Percentiles rank a stretch among this genome's conserved stretches.
These are phyloP conservation scores for Bipolaris victoriae DNA, from an alignment of 2,329 filamentous ascomycete species.

Conservation along the genomic window DNA sequence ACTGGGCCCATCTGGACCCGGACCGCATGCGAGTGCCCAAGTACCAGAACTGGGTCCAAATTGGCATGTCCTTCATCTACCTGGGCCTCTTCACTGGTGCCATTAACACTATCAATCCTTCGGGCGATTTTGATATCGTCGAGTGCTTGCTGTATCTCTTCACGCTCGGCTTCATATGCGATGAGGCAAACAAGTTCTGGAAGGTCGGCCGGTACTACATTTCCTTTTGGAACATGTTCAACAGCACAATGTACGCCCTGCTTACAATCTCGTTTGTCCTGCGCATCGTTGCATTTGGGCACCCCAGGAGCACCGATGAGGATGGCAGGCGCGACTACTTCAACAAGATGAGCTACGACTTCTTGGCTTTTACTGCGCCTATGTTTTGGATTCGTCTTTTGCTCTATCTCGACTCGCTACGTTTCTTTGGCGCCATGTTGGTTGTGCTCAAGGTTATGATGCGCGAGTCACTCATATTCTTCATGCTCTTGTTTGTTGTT, in stretches of 20 bases:
- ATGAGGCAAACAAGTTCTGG: conserved; percentile 87
- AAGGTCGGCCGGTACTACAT: conserved; percentile 92
- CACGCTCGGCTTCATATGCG: conserved; percentile 86
- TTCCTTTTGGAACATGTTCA: conserved; percentile 97
- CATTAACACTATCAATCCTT: conserved; percentile 91
- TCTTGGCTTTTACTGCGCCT: conserved; percentile 88
- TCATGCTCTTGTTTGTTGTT: conserved; percentile 84
- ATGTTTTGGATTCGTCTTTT: conserved; percentile 97
- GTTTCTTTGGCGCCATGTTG: conserved; percentile 98
- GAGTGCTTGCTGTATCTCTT: conserved; percentile 89
- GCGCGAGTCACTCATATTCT: conserved; percentile 85
- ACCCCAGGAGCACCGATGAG: conserved; percentile 57
- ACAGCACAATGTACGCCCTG: conserved; percentile 78
- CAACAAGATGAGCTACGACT: conserved; percentile 89
- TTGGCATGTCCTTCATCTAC: conserved; percentile 83
- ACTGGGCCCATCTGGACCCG: conserved; percentile 85
- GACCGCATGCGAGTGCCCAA: conserved; percentile 91
- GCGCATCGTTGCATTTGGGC: conserved; percentile 76
- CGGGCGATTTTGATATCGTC: conserved; percentile 80
- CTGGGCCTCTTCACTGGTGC: conserved; percentile 85
- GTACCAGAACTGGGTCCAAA: conserved; percentile 90
- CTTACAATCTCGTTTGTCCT: conserved; percentile 79
- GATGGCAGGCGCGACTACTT: conserved; percentile 60
- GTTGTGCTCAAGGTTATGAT: conserved; percentile 83
- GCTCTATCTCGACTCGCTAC: conserved; percentile 89